A percentile compares a stretch with the other conserved stretches of the same genome.
Evolutionary conservation across 257 asterid species (phyloP).

Genomic region (Solanum corneliomulleri): DNA sequence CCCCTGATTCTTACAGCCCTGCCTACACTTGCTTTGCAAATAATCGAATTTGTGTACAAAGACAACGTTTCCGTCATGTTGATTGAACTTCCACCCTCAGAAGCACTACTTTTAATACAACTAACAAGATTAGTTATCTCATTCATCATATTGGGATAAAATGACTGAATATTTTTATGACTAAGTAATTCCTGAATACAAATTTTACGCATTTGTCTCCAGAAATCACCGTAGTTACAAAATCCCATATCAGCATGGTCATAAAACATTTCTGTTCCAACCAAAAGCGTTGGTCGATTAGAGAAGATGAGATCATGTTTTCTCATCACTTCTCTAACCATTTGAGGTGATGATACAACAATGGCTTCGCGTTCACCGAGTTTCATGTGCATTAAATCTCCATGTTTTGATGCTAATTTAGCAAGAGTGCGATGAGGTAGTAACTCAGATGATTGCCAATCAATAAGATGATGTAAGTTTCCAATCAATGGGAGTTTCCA

Average conservation of each 20-base stretch:
- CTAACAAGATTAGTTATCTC: not conserved
- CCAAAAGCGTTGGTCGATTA: not conserved
- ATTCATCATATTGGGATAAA: not conserved
- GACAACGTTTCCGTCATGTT: not conserved
- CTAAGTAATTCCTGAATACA: conserved; percentile 3
- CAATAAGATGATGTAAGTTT: conserved; percentile 25
- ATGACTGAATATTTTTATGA: not conserved
- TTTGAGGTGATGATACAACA: conserved; percentile 3
- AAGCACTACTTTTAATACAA: not conserved
- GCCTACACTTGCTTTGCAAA: conserved; percentile 7
- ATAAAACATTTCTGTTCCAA: not conserved
- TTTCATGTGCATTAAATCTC: conserved; percentile 10
- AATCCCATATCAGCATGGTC: not conserved
- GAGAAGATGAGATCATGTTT: conserved; percentile 8
- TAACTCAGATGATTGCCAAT: not conserved
- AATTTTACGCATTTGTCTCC: conserved; percentile 15
- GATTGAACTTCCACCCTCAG: not conserved
- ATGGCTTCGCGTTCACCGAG: conserved; percentile 12
- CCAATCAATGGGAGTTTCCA: conserved; percentile 28
- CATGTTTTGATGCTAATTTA: conserved; percentile 9
- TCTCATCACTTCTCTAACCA: conserved; percentile 9
- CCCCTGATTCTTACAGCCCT: not conserved
- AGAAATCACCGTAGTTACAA: conserved; percentile 6
- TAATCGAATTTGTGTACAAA: not conserved
- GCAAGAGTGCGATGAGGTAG: conserved; percentile 12